Percentiles rank a stretch among this genome's conserved stretches.
These are phyloP conservation scores for Ceratobasidium sp. DNA, from an alignment of 1,284 basidiomycete genomes.

Conservation along the genomic window DNA sequence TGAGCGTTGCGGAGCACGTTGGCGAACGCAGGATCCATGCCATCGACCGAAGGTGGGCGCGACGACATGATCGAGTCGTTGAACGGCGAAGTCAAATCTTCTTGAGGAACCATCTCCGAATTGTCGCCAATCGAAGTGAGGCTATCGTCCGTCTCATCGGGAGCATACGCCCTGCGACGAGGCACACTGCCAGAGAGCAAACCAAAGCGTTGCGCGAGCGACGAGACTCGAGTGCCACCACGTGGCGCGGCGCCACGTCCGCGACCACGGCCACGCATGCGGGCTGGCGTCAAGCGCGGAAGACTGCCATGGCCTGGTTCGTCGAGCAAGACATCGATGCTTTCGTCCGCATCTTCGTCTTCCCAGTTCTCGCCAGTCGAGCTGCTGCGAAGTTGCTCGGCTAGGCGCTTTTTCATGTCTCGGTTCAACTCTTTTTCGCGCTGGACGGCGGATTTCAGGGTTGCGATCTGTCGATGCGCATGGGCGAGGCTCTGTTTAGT, in stretches of 20 bases:
- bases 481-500: slow-evolving; percentile 80
- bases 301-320: slow-evolving; percentile 36
- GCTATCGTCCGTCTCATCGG: slow-evolving; percentile 27
- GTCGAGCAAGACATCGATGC: slow-evolving; percentile 30
- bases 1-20: slow-evolving; percentile 60
- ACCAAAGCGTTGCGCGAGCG: slow-evolving; percentile 66
- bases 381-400: slow-evolving; percentile 36
- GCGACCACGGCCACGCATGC: slow-evolving; percentile 51
- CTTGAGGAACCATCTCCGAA: slow-evolving; percentile 48
- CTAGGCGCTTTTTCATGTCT: slow-evolving; percentile 56
- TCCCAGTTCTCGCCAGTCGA: slow-evolving; percentile 39
- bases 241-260: slow-evolving; percentile 49
- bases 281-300: slow-evolving; percentile 47
- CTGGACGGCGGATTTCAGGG: slow-evolving; percentile 76
- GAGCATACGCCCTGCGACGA: neutral
- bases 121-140: slow-evolving; percentile 45
- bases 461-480: slow-evolving; percentile 80
- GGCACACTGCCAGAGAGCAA: slow-evolving; percentile 63
- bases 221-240: slow-evolving; percentile 60
- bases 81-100: slow-evolving; percentile 36
- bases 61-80: slow-evolving; percentile 24
- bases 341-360: slow-evolving; percentile 41
- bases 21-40: slow-evolving; percentile 84
- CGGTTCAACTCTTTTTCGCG: slow-evolving; percentile 81
- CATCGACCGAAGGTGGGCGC: slow-evolving; percentile 69